These are phyloP conservation scores for Mortierella sp. DNA, from an alignment of 371 early-diverging fungal genomes.

Conservation along the genomic window DNA sequence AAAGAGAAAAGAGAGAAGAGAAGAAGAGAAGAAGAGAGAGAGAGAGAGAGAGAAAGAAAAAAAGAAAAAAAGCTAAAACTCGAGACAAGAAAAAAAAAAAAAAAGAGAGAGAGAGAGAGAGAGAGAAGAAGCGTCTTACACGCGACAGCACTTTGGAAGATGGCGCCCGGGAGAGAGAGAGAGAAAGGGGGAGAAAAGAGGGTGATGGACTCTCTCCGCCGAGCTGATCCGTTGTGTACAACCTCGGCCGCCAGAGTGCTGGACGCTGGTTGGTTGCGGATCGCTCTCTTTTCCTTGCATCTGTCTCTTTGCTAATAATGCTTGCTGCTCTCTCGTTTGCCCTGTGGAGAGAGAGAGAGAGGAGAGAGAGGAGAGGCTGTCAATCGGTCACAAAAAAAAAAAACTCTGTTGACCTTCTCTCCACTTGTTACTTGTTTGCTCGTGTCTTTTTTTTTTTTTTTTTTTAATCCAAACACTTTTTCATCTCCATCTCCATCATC, in stretches of 20 bases:
- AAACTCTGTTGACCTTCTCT: neutral
- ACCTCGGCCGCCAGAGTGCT: too few species aligned
- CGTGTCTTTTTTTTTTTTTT: neutral
- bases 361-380: neutral
- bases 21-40: neutral
- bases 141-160: too few species aligned
- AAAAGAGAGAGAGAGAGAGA: neutral
- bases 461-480: neutral
- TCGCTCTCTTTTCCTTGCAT: too few species aligned
- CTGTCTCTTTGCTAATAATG: too few species aligned
- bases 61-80: neutral
- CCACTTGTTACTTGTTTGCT: neutral
- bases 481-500: neutral
- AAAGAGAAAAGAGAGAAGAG: neutral
- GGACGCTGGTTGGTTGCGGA: too few species aligned
- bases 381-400: neutral
- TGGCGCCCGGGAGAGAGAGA: conserved; percentile 1
- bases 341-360: too few species aligned
- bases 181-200: neutral
- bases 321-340: too few species aligned
- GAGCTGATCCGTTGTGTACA: too few species aligned
- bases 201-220: too few species aligned
- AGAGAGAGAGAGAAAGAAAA: neutral
- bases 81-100: neutral
- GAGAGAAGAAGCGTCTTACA: too few species aligned